phyloP scores from a whole-genome alignment of 2,329 filamentous ascomycete genomes.

The Penicillium sp. region DNA sequence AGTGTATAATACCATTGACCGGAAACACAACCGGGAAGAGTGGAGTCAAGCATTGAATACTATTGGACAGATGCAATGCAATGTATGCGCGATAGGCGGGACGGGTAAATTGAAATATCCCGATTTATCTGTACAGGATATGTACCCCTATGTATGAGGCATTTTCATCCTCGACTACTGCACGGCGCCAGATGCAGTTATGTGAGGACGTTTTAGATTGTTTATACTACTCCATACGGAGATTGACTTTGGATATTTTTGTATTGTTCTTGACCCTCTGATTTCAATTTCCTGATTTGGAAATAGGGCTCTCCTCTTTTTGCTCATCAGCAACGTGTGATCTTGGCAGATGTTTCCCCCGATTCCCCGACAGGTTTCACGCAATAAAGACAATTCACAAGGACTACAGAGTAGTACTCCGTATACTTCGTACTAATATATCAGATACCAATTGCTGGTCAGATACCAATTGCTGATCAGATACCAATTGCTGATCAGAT shows the following conservation, averaged over 20 bases:
- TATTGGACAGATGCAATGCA: constrained; percentile 6
- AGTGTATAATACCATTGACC: constrained; percentile 3
- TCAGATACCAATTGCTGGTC: not conserved
- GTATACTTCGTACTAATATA: not conserved
- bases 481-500: not conserved
- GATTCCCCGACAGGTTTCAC: not conserved
- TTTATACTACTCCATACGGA: not conserved
- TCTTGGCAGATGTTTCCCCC: not conserved
- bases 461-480: not conserved
- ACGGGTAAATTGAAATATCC: not conserved
- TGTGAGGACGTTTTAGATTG: not conserved
- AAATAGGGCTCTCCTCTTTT: not conserved
- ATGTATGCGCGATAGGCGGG: constrained; percentile 2
- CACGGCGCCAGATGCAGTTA: constrained; percentile 7
- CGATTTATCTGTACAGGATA: not conserved
- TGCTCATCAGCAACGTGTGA: not conserved
- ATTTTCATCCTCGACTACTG: constrained; percentile 8
- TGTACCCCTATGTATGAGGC: constrained; percentile 4
- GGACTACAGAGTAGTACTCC: not conserved
- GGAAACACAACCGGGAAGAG: constrained; percentile 5
- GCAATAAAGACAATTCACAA: not conserved
- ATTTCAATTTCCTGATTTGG: not conserved
- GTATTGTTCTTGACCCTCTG: not conserved
- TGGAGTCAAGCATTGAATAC: not conserved
- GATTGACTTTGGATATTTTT: not conserved